Conservation (phyloP, 2,329 filamentous ascomycete species). For the Neopestalotiopsis clavispora region DNA sequence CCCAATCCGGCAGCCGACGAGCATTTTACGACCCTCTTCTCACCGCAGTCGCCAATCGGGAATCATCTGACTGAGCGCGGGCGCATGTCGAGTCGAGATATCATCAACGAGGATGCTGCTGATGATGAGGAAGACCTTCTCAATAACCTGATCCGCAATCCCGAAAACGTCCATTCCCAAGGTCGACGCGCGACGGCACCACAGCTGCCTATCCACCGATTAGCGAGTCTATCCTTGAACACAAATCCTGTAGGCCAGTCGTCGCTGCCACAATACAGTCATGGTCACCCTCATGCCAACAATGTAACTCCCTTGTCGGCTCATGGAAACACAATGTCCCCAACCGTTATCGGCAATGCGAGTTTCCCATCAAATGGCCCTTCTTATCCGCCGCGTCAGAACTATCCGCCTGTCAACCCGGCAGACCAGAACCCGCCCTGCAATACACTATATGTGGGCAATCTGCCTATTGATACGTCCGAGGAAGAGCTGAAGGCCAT, state of each 20-base stretch:
- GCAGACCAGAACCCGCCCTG: conserved; percentile 97
- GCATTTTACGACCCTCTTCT: conserved; percentile 69
- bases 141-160: conserved; percentile 74
- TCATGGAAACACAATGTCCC: conserved; percentile 56
- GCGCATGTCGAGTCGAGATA: conserved; percentile 68
- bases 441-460: conserved; percentile 98
- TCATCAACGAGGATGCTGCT: conserved; percentile 72
- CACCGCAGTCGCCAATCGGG: conserved; percentile 74
- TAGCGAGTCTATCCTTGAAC: conserved; percentile 74
- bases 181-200: conserved; percentile 74
- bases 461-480: conserved; percentile 87
- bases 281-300: conserved; percentile 35
- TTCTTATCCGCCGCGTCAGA: conserved; percentile 65
- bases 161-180: conserved; percentile 67
- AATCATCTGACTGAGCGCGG: conserved; percentile 68
- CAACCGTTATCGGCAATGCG: conserved; percentile 53
- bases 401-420: conserved; percentile 86
- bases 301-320: background rate
- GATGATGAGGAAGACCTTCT: conserved; percentile 76
- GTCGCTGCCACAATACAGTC: conserved; percentile 54
- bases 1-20: conserved; percentile 59
- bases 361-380: conserved; percentile 61
- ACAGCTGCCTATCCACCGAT: conserved; percentile 70
- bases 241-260: conserved; percentile 64
- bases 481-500: conserved; percentile 95